A percentile compares a stretch with the other conserved stretches of the same genome.
Conservation (phyloP, 2,329 filamentous ascomycete species). For the Cordyceps farinosa region DNA sequence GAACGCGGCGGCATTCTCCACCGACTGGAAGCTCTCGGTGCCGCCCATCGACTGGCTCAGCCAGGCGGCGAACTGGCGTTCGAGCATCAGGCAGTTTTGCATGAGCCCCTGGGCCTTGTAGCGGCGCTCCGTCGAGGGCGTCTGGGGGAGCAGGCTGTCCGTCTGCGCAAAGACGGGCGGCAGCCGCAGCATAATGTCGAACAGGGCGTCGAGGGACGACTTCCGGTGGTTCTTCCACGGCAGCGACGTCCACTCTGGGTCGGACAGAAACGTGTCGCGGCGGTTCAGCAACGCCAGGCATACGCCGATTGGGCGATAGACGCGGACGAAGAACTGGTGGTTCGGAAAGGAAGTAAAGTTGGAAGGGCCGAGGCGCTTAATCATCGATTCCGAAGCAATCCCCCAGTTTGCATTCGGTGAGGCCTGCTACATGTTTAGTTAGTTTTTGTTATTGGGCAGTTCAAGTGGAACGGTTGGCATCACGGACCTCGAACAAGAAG, state of each 20-base stretch:
- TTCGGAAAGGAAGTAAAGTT: conserved; percentile 49
- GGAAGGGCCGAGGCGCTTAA: conserved; percentile 43
- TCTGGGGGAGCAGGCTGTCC: conserved; percentile 39
- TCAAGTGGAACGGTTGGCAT: too few relatives aligned
- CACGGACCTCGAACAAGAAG: conserved; percentile 52
- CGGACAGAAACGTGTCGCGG: conserved; percentile 48
- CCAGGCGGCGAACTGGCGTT: conserved; percentile 49
- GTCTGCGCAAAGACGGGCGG: conserved; percentile 45
- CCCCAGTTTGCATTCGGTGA: conserved; percentile 39
- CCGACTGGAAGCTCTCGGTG: conserved; percentile 32
- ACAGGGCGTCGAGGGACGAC: conserved; percentile 47
- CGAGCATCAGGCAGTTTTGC: conserved; percentile 44
- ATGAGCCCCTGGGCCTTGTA: conserved; percentile 47
- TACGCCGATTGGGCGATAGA: conserved; percentile 52
- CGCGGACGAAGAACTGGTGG: conserved; percentile 55
- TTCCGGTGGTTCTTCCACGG: conserved; percentile 53
- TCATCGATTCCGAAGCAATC: conserved; percentile 31
- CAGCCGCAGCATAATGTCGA: conserved; percentile 48
- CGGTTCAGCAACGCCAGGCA: conserved; percentile 47
- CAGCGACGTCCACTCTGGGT: conserved; percentile 47
- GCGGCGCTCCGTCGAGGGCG: conserved; percentile 40
- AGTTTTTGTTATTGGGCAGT: neutral
- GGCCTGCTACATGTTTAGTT: conserved; percentile 39
- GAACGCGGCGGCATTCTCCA: conserved; percentile 40
- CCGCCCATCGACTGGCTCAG: conserved; percentile 35